These are phyloP conservation scores for Termitomyces sp. DNA, from an alignment of 768 basidiomycete genomes.

Conservation along the genomic window DNA sequence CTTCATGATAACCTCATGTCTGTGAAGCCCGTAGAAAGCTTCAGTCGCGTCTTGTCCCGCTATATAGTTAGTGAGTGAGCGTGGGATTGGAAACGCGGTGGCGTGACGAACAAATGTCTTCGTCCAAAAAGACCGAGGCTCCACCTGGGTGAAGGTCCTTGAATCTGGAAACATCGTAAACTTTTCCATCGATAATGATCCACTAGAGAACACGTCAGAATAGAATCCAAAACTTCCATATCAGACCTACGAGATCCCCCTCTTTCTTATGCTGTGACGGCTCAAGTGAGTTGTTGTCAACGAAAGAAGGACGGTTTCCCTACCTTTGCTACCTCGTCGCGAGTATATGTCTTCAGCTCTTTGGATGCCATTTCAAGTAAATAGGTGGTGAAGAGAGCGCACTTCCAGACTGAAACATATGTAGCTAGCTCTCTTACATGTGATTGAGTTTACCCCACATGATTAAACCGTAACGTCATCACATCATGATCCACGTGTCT, in stretches of 20 bases:
- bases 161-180: conserved; percentile 81
- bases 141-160: conserved; percentile 86
- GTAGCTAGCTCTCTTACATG: conserved; percentile 2
- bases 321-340: conserved; percentile 40
- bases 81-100: neutral
- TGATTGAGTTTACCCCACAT: conserved; percentile 2
- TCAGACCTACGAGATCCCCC: conserved; percentile 51
- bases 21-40: conserved; percentile 86
- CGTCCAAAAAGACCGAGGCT: conserved; percentile 64
- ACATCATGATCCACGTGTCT: neutral
- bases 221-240: neutral
- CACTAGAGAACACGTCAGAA: conserved; percentile 34
- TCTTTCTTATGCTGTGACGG: conserved; percentile 61
- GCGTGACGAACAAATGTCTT: conserved; percentile 58
- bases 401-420: neutral
- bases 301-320: neutral
- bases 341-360: conserved; percentile 30
- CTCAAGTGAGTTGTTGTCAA: neutral
- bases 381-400: neutral
- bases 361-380: conserved; percentile 24
- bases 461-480: neutral
- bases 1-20: conserved; percentile 76
- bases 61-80: conserved; percentile 18
- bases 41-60: conserved; percentile 90
- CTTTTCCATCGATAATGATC: conserved; percentile 82